Evolutionary conservation across 768 basidiomycete genomes (phyloP).

Genomic region (Lactarius pseudohatsudake): DNA sequence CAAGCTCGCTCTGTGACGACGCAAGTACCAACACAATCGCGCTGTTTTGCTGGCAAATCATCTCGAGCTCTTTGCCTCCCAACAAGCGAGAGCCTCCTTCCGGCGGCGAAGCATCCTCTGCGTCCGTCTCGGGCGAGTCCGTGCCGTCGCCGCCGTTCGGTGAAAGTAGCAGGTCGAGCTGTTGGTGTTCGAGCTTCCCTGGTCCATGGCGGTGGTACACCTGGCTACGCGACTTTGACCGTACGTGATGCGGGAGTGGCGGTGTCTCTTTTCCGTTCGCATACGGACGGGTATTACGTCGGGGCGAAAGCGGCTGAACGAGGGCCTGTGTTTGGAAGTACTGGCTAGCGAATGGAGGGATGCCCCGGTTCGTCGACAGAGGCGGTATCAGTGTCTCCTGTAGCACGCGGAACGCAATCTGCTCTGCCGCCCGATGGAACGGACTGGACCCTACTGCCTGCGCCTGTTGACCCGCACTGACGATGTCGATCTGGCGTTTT

Average conservation of each 20-base stretch:
- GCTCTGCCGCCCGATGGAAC: constrained; percentile 66
- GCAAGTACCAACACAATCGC: constrained; percentile 74
- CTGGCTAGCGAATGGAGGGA: constrained; percentile 35
- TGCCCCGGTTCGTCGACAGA: constrained; percentile 16
- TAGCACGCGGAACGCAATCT: constrained; percentile 77
- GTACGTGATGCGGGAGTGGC: constrained; percentile 46
- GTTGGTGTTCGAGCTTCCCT: constrained; percentile 63
- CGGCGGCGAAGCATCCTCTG: constrained; percentile 38
- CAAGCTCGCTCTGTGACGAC: constrained; percentile 52
- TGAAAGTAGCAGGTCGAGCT: constrained; percentile 34
- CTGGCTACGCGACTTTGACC: constrained; percentile 71
- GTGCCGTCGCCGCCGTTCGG: constrained; percentile 22
- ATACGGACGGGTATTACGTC: constrained; percentile 26
- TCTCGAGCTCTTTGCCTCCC: constrained; percentile 81
- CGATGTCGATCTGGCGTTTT: constrained; percentile 60
- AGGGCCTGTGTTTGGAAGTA: constrained; percentile 34
- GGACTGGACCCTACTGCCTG: constrained; percentile 36
- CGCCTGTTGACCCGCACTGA: constrained; percentile 36
- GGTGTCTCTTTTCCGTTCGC: constrained; percentile 19
- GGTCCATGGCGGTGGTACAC: constrained; percentile 62
- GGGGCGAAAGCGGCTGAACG: constrained; percentile 32
- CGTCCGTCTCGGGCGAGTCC: constrained; percentile 29
- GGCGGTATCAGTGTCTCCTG: constrained; percentile 75
- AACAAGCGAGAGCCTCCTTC: constrained; percentile 52
- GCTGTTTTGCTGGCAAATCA: constrained; percentile 89